Evolutionary conservation across 371 early-diverging fungal species (phyloP), one percentile per base, ranked within the genome.

Genomic region (Rhizopus microsporus): DNA sequence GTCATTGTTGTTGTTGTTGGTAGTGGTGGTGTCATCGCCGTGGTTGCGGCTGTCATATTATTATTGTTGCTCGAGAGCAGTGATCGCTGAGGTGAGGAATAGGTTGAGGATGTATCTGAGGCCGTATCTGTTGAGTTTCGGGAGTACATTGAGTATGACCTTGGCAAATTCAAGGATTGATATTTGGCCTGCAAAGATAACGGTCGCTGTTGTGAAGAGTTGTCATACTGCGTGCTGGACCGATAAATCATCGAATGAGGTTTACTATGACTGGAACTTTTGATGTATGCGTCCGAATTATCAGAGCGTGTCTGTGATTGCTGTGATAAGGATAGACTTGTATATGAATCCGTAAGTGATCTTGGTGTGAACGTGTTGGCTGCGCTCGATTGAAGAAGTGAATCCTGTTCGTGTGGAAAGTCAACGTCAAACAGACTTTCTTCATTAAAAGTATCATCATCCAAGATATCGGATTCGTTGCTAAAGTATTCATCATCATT

Each of bases 381-480:
- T 17, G 42, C 6, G 17, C 10, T 35, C 13, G 62, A 60, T 31
- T 65, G 56, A 44, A 72, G 60, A 38, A 73, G 54, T 8, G 67
- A 57, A 49, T 71, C 63, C 56, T 73, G 67, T 61, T 81, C 78
- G 55, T 82, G 77, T 37, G 75, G 74, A 54, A 82, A 74, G 57
- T 81, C 75, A 29, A 71, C 77, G 45, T 82, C 74, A 34, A 78
- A 69, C n/a, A 78, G 77, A 49, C 79, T 70, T 53, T 75, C 83
- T 49, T 83, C 80, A 23, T 71, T 68, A 8, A 67, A 72, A 15
- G 75, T 72, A 35, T 82, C 73, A n/a, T 74, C 81, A 10, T 79
- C 79, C 17, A 78, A 61, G 16, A 67, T 67, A 56, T 72, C 72
- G 5, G 67, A 66, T 38, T 74, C 69, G 9, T 66, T 68, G 37